Base-by-base conservation (phyloP, 805 yeast genomes). In the Peterozyma toletana region DNA sequence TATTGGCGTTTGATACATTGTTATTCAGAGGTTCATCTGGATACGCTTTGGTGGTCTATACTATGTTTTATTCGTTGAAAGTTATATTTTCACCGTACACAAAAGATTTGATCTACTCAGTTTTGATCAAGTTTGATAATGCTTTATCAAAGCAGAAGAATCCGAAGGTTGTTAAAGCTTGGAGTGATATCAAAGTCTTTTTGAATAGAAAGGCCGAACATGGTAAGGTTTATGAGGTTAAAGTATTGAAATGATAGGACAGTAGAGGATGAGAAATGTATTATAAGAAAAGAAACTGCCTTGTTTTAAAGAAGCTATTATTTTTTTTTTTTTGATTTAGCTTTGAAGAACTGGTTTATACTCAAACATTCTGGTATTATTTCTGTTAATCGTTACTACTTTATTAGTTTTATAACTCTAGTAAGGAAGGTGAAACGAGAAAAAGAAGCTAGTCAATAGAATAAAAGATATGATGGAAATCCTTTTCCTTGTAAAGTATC, bases 21-120 rank as follows among this genome's bases (percentile, higher is more conserved):
- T 58, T 81, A 36, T 64, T 83, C 56, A 75, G 83, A 62, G 82
- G 82, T 38, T 70, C 85, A 11, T 71, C 88, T 2, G 93, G 93
- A 2, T 83, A 69, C 58, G 85, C 83, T 40, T 66, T 85, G 55
- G 71, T 71, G 13, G 56, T 75, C 37, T 82, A 80, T 58, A 51
- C 70, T 42, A 58, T 72, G 46, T 78, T 85, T 57, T 80, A 78
- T 64, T 84, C 91, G 89, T 63, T 85, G 51, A 74, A 88, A 62
- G 59, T 85, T 42, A 74, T 83, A 49, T 81, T 70, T 55, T 70
- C 68, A 57, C 66, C 65, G 47, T 69, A 68, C 47, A 71, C 78
- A 3, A 64, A 70, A 42, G 63, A 58, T 44, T 64, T 75, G 50
- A 59, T 77, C 45, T 62, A 55, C 38, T 59, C 70, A 13, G 43